These are phyloP conservation scores for Gossypium raimondii DNA, from an alignment of 345 rosid species.

Conservation along the genomic window DNA sequence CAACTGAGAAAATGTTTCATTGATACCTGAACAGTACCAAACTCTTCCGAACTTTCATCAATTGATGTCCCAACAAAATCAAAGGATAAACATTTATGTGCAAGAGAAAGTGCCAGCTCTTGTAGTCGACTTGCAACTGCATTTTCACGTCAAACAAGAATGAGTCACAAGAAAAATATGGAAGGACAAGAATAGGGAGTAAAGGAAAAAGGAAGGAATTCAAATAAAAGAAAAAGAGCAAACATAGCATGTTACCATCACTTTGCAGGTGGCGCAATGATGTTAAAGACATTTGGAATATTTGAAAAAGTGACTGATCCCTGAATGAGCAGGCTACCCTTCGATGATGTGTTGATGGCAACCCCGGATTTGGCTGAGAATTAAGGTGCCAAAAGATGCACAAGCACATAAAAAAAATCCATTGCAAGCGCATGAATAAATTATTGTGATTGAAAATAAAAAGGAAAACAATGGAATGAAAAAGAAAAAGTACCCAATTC, in stretches of 20 bases:
- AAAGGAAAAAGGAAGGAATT: neutral
- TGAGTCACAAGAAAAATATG: neutral
- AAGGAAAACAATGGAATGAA: neutral
- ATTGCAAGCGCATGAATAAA: neutral
- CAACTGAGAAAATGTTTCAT: neutral
- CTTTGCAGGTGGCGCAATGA: slow-evolving; percentile 81
- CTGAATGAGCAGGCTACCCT: slow-evolving; percentile 89
- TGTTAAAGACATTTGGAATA: slow-evolving; percentile 89
- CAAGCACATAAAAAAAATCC: slow-evolving; percentile 24
- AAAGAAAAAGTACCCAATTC: neutral
- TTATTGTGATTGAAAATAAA: neutral
- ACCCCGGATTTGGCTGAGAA: slow-evolving; percentile 70
- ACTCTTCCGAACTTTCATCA: slow-evolving; percentile 99
- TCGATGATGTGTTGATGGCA: slow-evolving; percentile 84
- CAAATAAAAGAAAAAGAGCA: slow-evolving; percentile 6
- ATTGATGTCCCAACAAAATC: slow-evolving; percentile 97
- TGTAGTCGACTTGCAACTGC: slow-evolving; percentile 72
- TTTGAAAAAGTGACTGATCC: slow-evolving; percentile 88
- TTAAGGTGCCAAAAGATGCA: slow-evolving; percentile 21
- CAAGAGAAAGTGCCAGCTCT: slow-evolving; percentile 94
- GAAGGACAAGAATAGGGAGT: neutral
- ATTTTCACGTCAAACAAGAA: slow-evolving; percentile 18
- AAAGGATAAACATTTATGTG: slow-evolving; percentile 89
- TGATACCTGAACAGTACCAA: slow-evolving; percentile 95
- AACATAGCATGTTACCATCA: slow-evolving; percentile 59